Evolutionary conservation across 306 rosid genomes (phyloP).

Genomic region (Vachellia collinsii): DNA sequence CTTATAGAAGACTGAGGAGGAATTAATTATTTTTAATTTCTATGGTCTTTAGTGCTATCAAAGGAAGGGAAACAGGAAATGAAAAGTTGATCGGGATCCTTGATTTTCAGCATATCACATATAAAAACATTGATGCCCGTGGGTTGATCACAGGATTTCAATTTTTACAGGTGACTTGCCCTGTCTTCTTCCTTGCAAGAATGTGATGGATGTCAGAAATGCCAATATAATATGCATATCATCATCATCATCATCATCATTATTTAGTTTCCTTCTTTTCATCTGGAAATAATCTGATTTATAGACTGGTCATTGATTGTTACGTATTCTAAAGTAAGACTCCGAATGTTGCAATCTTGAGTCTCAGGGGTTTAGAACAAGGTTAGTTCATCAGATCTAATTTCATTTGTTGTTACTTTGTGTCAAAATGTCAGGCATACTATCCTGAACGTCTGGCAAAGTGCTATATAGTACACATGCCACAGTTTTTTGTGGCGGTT

Average conservation of each 20-base stretch:
- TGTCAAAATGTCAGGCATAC: conserved; percentile 62
- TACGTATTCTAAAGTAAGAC: background rate
- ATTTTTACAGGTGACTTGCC: conserved; percentile 71
- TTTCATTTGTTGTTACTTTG: background rate
- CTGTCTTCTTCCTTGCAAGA: background rate
- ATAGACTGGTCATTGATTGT: background rate
- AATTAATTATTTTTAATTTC: background rate
- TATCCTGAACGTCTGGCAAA: conserved; percentile 91
- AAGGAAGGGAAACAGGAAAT: conserved; percentile 79
- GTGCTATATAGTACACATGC: conserved; percentile 77
- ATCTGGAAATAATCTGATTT: background rate
- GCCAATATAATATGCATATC: background rate
- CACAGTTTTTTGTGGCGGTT: conserved; percentile 80
- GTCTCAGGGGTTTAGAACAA: background rate
- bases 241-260: too few relatives aligned
- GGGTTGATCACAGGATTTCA: too few relatives aligned
- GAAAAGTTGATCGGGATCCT: conserved; percentile 84
- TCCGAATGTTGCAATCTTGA: background rate
- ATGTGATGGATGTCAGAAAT: background rate
- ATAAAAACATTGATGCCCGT: too few relatives aligned
- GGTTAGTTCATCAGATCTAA: background rate
- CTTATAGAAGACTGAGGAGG: background rate
- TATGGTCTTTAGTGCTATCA: conserved; percentile 59
- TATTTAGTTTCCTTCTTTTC: conserved; percentile 3
- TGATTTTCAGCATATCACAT: too few relatives aligned